phyloP scores from a whole-genome alignment of 2,329 filamentous ascomycete genomes.

The Pseudogymnoascus sp. region DNA sequence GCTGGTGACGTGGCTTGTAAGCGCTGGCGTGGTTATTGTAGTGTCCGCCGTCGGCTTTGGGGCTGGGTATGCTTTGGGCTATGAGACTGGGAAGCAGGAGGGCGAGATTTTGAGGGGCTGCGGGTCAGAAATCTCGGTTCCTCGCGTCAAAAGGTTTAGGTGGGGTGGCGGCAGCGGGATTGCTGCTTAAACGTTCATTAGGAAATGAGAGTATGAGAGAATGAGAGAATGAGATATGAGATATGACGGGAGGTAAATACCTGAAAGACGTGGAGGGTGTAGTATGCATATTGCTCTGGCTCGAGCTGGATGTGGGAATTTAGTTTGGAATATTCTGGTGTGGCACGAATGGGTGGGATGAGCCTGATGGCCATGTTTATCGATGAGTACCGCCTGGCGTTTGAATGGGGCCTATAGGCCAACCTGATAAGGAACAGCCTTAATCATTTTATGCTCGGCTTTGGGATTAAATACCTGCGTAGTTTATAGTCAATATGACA shows the following conservation, averaged over 20 bases:
- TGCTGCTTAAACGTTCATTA: background rate
- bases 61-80: conserved; percentile 59
- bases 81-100: conserved; percentile 58
- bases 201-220: background rate
- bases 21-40: conserved; percentile 58
- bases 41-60: conserved; percentile 62
- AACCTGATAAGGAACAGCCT: background rate
- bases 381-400: background rate
- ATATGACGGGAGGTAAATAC: background rate
- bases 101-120: conserved; percentile 25
- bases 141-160: conserved; percentile 15
- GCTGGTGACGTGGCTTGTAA: conserved; percentile 54
- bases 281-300: background rate
- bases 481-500: conserved; percentile 7
- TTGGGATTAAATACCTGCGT: background rate
- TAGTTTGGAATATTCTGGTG: background rate
- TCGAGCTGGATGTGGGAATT: background rate
- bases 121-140: conserved; percentile 30
- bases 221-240: background rate
- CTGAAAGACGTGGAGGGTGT: background rate
- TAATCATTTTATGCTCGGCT: background rate
- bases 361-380: background rate
- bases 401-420: background rate
- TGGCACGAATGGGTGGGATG: background rate
- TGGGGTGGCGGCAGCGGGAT: conserved; percentile 8